Evolutionary conservation across 164 flowering plant species (phyloP).

Genomic region (Sedum album): DNA sequence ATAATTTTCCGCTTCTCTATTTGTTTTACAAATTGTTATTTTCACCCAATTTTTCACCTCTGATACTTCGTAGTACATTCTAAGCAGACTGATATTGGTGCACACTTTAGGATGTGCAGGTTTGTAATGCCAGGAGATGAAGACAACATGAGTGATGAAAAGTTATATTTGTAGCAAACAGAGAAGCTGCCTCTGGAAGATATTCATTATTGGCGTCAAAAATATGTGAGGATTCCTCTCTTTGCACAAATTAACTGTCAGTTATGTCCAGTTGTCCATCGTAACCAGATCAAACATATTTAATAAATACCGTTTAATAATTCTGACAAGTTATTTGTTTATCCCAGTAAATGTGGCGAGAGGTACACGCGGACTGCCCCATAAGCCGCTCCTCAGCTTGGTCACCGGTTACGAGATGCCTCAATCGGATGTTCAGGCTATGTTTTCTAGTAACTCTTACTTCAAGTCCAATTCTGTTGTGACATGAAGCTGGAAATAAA

Average conservation of each 20-base stretch:
- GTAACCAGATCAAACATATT: not conserved
- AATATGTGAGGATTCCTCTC: no score
- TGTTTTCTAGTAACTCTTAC: no score
- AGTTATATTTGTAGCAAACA: no score
- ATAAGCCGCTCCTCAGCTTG: not conserved
- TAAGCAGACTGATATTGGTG: not conserved
- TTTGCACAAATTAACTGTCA: no score
- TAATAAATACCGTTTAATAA: not conserved
- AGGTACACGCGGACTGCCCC: constrained; percentile 6
- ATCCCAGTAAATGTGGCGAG: constrained; percentile 2
- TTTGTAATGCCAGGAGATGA: constrained; percentile 47
- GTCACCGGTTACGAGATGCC: no score
- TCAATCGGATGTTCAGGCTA: no score
- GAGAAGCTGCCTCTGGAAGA: no score
- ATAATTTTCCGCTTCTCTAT: not conserved
- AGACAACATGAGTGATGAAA: constrained; percentile 35
- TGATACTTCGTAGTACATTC: not conserved
- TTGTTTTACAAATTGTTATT: not conserved
- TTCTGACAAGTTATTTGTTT: not conserved
- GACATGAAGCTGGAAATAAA: no score
- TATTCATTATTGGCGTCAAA: no score
- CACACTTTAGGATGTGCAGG: constrained; percentile 33
- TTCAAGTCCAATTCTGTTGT: no score
- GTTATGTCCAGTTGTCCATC: no score
- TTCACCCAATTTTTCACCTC: not conserved